Conservation (phyloP, 2,329 filamentous ascomycete species). For the Cercospora canescens region DNA sequence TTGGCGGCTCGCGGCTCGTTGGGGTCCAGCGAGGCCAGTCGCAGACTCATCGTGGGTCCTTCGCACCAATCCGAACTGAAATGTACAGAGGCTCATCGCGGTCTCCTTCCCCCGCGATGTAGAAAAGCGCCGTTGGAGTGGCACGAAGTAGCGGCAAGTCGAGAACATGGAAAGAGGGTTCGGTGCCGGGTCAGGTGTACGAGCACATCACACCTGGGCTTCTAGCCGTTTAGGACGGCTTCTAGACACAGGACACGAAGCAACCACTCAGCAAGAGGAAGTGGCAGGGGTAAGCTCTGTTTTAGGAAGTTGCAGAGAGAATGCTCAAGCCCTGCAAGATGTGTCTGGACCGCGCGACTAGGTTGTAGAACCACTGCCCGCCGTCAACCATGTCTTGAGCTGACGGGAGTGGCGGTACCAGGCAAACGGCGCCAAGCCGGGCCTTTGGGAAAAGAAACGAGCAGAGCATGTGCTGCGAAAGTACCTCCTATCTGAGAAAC, state of each 20-base stretch:
- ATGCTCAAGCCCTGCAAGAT: background rate
- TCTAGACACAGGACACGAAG: background rate
- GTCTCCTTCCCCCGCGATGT: background rate
- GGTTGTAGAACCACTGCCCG: background rate
- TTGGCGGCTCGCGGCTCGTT: conserved; percentile 14
- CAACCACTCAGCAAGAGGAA: background rate
- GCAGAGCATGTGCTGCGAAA: background rate
- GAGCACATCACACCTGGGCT: background rate
- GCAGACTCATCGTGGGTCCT: conserved; percentile 12
- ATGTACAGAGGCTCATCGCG: background rate
- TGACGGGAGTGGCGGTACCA: background rate
- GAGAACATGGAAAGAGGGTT: conserved; percentile 1
- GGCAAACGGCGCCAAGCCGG: background rate
- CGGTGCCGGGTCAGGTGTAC: background rate
- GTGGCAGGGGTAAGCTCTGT: background rate
- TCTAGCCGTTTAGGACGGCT: background rate
- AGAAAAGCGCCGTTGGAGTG: background rate
- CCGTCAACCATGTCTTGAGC: background rate
- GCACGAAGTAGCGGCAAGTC: background rate
- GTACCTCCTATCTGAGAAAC: background rate
- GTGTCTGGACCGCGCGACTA: background rate
- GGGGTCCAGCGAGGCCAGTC: conserved; percentile 13
- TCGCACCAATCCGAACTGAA: background rate
- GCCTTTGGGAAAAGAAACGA: background rate
- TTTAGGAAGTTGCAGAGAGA: background rate